Conservation (phyloP, 2,329 filamentous ascomycete species). For the Penicillium olsonii region DNA sequence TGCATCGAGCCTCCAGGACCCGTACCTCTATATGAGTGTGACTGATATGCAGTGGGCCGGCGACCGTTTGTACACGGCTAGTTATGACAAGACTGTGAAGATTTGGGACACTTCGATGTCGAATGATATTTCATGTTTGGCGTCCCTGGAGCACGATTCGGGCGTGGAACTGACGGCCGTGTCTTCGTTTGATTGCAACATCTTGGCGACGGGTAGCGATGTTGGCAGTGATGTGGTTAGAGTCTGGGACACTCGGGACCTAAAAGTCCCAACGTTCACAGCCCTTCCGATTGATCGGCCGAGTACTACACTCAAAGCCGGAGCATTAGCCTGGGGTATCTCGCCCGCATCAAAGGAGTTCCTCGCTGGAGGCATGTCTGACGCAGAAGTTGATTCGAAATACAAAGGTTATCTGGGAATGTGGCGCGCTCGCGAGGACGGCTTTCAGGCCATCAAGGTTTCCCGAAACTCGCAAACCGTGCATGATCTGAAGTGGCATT, state of each 20-base stretch:
- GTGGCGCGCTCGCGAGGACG: constrained; percentile 52
- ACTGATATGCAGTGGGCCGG: constrained; percentile 56
- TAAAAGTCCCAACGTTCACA: constrained; percentile 24
- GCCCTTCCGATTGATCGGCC: constrained; percentile 30
- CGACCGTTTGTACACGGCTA: constrained; percentile 53
- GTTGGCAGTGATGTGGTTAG: constrained; percentile 27
- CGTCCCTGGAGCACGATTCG: constrained; percentile 47
- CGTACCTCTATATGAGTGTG: constrained; percentile 58
- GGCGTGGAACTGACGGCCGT: constrained; percentile 56
- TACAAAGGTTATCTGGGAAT: constrained; percentile 54
- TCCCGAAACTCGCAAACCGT: constrained; percentile 56
- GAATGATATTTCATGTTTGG: constrained; percentile 28
- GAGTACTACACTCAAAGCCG: constrained; percentile 43
- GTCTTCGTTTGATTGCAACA: constrained; percentile 36
- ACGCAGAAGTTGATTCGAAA: constrained; percentile 36
- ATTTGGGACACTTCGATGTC: constrained; percentile 52
- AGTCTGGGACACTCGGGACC: constrained; percentile 39
- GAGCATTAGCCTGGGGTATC: constrained; percentile 52
- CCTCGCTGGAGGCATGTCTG: constrained; percentile 58
- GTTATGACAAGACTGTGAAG: constrained; percentile 59
- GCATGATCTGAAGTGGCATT: constrained; percentile 62
- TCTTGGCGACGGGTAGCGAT: constrained; percentile 52
- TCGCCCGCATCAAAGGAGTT: constrained; percentile 39
- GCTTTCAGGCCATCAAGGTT: constrained; percentile 33
- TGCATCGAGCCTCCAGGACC: constrained; percentile 50